Base-by-base conservation (phyloP, 805 yeast species). In the Candida piceae region DNA sequence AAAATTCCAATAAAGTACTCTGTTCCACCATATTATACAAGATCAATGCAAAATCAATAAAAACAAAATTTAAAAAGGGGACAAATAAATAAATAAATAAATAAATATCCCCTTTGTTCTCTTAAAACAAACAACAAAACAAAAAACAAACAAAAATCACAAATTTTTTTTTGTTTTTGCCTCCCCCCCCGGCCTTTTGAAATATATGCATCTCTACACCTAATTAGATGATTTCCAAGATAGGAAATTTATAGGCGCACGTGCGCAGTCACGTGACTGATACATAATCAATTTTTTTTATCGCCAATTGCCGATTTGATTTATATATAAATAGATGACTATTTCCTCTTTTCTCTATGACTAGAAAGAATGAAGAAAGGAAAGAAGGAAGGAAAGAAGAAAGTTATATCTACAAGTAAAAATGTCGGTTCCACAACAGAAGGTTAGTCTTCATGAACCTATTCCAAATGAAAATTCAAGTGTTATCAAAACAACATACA, bases 371-470 rank as follows among this genome's bases (percentile, higher is more conserved):
- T 7, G 23, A 21, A 21, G 10, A 10, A 21, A 7, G 10, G 23
- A 21, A 21, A 21, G 23, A 21, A 21, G 10, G 23, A 21, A 10
- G 15, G 34, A 31, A 20, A 19, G 34, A 19, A 20, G 34, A 23
- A 16, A 21, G 23, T 7, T 7, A 21, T 7, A 21, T 10, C 7
- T 10, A 21, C 23, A 21, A 21, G 7, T 7, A 13, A 13, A 16
- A 2, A 28, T 28, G 19, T 16, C 18, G 4, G 35, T 33, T 19
- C 27, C 31, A 7, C 87, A 80, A 51, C 69, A 72, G 31, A 72
- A 70, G 18, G 70, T 75, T 16, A 66, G 71, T 33, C 31, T 67
- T 77, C 41, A 68, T 68, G 60, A 67, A 43, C 86, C 88, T 6
- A 57, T 84, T 37, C 73, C 77, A 40, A 58, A 50, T 1, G 62